Evolutionary conservation across 192 early-diverging fungal genomes (phyloP).

Genomic region (Polychytrium aggregatum): DNA sequence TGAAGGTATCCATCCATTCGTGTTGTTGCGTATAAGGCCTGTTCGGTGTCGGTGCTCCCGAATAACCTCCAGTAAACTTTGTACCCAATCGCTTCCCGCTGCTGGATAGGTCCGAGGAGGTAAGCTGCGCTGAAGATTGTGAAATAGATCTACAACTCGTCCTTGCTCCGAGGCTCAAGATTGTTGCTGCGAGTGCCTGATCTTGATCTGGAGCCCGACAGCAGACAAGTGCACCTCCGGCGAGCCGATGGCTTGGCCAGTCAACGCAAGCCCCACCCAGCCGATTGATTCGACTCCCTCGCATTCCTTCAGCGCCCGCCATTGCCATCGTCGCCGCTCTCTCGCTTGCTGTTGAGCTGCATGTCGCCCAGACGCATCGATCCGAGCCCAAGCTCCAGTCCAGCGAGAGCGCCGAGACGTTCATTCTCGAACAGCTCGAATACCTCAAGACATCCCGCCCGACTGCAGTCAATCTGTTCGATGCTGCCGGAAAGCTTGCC

Average conservation of each 20-base stretch:
- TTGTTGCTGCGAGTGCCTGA: too few relatives aligned
- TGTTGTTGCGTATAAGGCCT: neutral
- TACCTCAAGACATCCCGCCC: slow-evolving; percentile 79
- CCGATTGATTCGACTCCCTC: too few relatives aligned
- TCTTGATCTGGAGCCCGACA: too few relatives aligned
- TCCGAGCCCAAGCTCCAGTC: slow-evolving; percentile 8
- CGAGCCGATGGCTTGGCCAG: too few relatives aligned
- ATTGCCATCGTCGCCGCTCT: slow-evolving; percentile 95
- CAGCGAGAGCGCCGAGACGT: slow-evolving; percentile 27
- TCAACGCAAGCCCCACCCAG: too few relatives aligned
- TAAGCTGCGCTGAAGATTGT: too few relatives aligned
- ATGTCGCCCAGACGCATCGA: slow-evolving; percentile 9
- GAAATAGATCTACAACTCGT: too few relatives aligned
- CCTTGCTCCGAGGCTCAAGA: too few relatives aligned
- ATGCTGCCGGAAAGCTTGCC: slow-evolving; percentile 49
- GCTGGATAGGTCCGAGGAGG: slow-evolving; percentile 37
- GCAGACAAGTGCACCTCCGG: too few relatives aligned
- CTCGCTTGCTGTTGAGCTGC: slow-evolving; percentile 73
- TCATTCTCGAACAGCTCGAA: slow-evolving; percentile 50
- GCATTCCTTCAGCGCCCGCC: slow-evolving; percentile 91
- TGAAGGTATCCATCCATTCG: slow-evolving; percentile 47
- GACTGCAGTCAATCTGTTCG: slow-evolving; percentile 94
- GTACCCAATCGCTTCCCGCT: too few relatives aligned
- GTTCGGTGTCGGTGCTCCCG: too few relatives aligned
- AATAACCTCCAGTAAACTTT: neutral